Base-by-base conservation (phyloP, 306 rosid species). In the Begonia peltatifolia region DNA sequence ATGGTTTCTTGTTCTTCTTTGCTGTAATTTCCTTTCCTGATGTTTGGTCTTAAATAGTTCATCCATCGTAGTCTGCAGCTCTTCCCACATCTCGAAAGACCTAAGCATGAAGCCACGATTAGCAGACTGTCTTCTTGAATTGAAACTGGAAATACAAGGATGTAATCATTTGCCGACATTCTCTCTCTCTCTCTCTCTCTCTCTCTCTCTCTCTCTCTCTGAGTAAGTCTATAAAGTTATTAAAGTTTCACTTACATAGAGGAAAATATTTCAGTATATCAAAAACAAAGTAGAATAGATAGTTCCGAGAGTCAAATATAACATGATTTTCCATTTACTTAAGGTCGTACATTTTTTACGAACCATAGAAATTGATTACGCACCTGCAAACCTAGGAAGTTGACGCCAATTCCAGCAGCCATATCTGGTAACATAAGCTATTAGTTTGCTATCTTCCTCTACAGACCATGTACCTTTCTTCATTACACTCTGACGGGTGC, bases 381-480 rank as follows among this genome's bases (percentile, higher is more conserved):
- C 65, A 85, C 95, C 96, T 54, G 96, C 94, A 75, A 79, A 88
- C 58, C 55, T 79, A 54, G 96, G 96, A 4, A 84, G 81, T 57
- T 84, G 94, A 11, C 96, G 96, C 96, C 96, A 88, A 68, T 88
- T 88, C 93, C 93, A 84, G 52, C 66, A 59, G 36, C 96, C 96
- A 58, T 88, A 84, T 25, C 80, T 71, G 14, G 84, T 77, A 3
- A 88, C 82, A 75, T 84, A 88, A 61, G 93, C 96, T 57, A 59
- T 67, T 43, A 88, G 68, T 73, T 69, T 79, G 14, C 52, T 63
- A 57, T 87, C 96, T 71, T 87, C 96, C 42, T 87, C 96, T 0
- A 81, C 74, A 11, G 84, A 81, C 96, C 96, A 87, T 8, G 79
- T 75, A 0, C 96, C 96, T 56, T 84, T 87, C 69, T 69, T 87